Base-by-base conservation (phyloP, 164 flowering plant species). In the Stephania cephalantha region DNA sequence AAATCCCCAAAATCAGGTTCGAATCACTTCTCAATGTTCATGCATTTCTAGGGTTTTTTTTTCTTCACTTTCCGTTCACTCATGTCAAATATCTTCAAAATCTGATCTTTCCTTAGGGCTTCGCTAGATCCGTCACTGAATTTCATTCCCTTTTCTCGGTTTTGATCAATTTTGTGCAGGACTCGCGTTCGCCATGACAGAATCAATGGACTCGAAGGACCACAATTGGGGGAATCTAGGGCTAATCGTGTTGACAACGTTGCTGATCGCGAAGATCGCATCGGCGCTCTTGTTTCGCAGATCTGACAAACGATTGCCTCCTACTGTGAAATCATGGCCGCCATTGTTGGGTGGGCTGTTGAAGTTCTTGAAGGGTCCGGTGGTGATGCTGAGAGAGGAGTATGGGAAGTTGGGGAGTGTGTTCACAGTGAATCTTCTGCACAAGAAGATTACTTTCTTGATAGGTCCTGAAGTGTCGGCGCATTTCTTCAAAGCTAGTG, bases 341-440 rank as follows among this genome's bases (percentile, higher is more conserved):
- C 96, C 97, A 0, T 18, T 92, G 42, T 31, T 94, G 17, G 99
- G 99, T 1, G 97, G 98, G 9, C 83, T 95, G 2, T 55, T 83
- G 46, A 83, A 89, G 7, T 95, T 95, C 87, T n/a, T 95, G 83
- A 90, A 86, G 74, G 99, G 99, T 1, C 99, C 99, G 2, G 71
- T 95, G 22, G 85, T 89, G 72, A 90, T 93, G 99, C 86, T 93
- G 11, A 81, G 89, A 7, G 85, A 93, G 72, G 98, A 95, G 86
- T 95, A 92, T 75, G 94, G 93, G 0, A 95, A 89, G 81, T 94
- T 95, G 13, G 99, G 99, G 7, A 88, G 94, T 74, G 99, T 95
- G 0, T 95, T 93, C 81, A 90, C 97, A 0, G 30, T 95, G 76
- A 89, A 84, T 67, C 63, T 95, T 68, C 29, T 88, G 63, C 79